These are phyloP conservation scores for Naematelia aurantialba DNA, from an alignment of 768 basidiomycete species.

Conservation along the genomic window DNA sequence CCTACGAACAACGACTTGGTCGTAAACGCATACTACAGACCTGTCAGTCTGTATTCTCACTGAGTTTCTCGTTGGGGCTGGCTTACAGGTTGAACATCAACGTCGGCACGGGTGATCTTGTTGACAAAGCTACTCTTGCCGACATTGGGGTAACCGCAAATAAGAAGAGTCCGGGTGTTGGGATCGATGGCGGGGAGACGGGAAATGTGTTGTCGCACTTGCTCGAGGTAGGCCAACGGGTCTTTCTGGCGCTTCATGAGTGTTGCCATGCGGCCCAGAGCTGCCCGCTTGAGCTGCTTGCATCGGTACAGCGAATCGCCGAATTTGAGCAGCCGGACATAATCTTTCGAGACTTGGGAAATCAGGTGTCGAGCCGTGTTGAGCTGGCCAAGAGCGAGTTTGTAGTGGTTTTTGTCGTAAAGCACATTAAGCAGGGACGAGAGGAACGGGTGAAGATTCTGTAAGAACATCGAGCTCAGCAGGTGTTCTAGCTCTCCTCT, in stretches of 20 bases:
- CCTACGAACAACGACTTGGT: conserved; percentile 98
- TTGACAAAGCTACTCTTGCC: conserved; percentile 99
- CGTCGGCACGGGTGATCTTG: conserved; percentile 98
- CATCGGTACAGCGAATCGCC: conserved; percentile 96
- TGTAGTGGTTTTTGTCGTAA: conserved; percentile 99
- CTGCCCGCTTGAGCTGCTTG: conserved; percentile 96
- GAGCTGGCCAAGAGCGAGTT: conserved; percentile 93
- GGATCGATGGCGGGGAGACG: conserved; percentile 98
- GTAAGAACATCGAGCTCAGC: conserved; percentile 7
- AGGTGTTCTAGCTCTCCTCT: too few relatives aligned
- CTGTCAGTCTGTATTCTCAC: conserved; percentile 6
- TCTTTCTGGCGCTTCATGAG: conserved; percentile 99
- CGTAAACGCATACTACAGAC: conserved; percentile 78
- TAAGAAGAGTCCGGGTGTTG: conserved; percentile 91
- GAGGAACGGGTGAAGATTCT: conserved; percentile 94
- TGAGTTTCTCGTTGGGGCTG: background rate
- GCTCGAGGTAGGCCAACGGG: conserved; percentile 94
- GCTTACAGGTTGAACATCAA: conserved; percentile 83
- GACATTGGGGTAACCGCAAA: conserved; percentile 99
- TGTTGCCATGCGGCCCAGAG: conserved; percentile 98
- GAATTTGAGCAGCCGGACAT: conserved; percentile 92
- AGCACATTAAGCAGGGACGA: conserved; percentile 94
- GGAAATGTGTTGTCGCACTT: conserved; percentile 97
- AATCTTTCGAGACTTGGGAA: conserved; percentile 95
- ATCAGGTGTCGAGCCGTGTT: conserved; percentile 93